Evolutionary conservation across 2,329 filamentous ascomycete species (phyloP), one percentile per base, ranked within the genome.

Genomic region (Exophiala viscosa): DNA sequence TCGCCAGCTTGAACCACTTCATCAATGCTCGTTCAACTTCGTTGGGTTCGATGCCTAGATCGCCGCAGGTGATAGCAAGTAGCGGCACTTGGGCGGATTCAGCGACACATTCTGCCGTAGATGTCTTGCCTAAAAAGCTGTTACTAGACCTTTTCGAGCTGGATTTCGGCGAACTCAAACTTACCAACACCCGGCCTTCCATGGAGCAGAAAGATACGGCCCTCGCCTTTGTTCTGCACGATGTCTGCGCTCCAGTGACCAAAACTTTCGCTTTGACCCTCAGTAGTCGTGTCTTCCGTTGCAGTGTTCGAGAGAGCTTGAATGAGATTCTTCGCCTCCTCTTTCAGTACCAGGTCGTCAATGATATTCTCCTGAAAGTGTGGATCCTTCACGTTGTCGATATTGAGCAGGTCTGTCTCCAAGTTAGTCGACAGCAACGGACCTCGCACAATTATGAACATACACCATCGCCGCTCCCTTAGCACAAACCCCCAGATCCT

Each of bases 31-130:
- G 10, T 31, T 52, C 49, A 7, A 52, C 34, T 14, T 52, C 42
- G 20, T 38, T 17, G 8, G 42, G 23, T 10, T 40, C n/a, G 4
- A 32, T 34, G 9, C 49, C 49, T 11, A 52, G 8, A 34, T 52
- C 44, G 10, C 31, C 44, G 18, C 33, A 45, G 5, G 42, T 48
- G 9, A 52, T 32, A 6, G 43, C 34, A 13, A 52, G 23, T 11
- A 82, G 73, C 2, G 78, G 79, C 0, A 75, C 72, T 17, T 70
- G 72, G 38, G 73, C 74, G 18, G 77, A 67, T 64, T 81, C 78
- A 4, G 77, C 77, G 2, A 80, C 71, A 6, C 48, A 50, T 57
- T 80, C 49, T 6, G 36, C 49, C 17, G 49, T 50, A 10, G 28
- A 48, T 11, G 42, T 52, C 65, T 81, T 81, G 48, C 41, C 48